Percentiles rank a stretch among this genome's conserved stretches.
These are phyloP conservation scores for Spiromastix sp. DNA, from an alignment of 2,329 filamentous ascomycete genomes.

Conservation along the genomic window DNA sequence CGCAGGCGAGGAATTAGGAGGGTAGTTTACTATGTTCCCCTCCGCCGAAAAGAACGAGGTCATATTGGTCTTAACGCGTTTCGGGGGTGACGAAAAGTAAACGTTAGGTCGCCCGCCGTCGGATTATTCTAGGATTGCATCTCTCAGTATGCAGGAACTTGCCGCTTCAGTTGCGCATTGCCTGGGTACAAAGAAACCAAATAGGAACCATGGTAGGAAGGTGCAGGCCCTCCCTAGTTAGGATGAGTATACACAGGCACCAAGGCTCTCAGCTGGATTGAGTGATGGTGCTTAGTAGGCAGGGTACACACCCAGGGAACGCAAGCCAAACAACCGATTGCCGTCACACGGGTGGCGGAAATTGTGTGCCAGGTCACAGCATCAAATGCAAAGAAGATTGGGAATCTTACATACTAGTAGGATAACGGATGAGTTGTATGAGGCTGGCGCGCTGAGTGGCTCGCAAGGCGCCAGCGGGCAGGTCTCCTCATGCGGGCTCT, in stretches of 20 bases:
- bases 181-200: background rate
- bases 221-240: too few species aligned
- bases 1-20: background rate
- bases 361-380: background rate
- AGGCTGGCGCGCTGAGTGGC: background rate
- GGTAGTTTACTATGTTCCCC: constrained; percentile 1
- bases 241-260: too few species aligned
- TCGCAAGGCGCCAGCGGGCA: background rate
- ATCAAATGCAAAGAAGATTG: constrained; percentile 1
- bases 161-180: background rate
- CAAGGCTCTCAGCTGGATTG: too few species aligned
- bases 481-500: background rate
- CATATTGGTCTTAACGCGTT: constrained; percentile 2
- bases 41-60: constrained; percentile 2
- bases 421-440: background rate
- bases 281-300: too few species aligned
- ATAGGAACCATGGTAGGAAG: too few species aligned
- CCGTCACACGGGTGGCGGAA: background rate
- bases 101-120: background rate
- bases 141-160: constrained; percentile 3
- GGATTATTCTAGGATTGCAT: constrained; percentile 13
- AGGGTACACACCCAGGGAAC: too few species aligned
- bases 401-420: constrained; percentile 1
- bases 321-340: constrained; percentile 2
- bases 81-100: background rate